A percentile compares a stretch with the other conserved stretches of the same genome.
These are phyloP conservation scores for Begonia fuchsioides DNA, from an alignment of 306 rosid species.

Conservation along the genomic window DNA sequence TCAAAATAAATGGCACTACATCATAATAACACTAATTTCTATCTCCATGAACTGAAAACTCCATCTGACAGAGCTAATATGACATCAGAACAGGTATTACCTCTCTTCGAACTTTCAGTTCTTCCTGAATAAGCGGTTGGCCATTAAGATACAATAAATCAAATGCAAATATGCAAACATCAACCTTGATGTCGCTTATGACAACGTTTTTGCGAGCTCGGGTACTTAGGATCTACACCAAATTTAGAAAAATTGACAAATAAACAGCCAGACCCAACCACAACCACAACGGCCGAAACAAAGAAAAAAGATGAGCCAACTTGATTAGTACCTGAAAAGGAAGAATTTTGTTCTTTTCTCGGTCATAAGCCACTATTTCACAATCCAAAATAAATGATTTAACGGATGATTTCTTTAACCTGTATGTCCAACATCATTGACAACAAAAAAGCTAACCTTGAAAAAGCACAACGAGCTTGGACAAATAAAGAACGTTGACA, in stretches of 20 bases:
- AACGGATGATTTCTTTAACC: conserved; percentile 69
- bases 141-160: conserved; percentile 79
- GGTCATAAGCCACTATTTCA: conserved; percentile 87
- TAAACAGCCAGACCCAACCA: too few species aligned
- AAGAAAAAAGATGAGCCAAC: neutral
- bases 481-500: too few species aligned
- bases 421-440: conserved; percentile 14
- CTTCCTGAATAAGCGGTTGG: conserved; percentile 59
- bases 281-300: too few species aligned
- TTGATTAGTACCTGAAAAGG: conserved; percentile 64
- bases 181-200: conserved; percentile 54
- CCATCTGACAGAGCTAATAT: too few species aligned
- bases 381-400: conserved; percentile 83
- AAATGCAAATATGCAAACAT: conserved; percentile 80
- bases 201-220: conserved; percentile 85
- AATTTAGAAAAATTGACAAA: conserved; percentile 5
- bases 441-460: too few species aligned
- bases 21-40: too few species aligned
- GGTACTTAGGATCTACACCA: conserved; percentile 70
- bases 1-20: too few species aligned
- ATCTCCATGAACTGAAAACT: too few species aligned
- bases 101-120: conserved; percentile 75
- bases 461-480: too few species aligned
- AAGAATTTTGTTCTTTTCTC: conserved; percentile 38
- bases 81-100: conserved; percentile 19